Conservation (phyloP, 352 stramenopile species). For the Pythium phragmitis region DNA sequence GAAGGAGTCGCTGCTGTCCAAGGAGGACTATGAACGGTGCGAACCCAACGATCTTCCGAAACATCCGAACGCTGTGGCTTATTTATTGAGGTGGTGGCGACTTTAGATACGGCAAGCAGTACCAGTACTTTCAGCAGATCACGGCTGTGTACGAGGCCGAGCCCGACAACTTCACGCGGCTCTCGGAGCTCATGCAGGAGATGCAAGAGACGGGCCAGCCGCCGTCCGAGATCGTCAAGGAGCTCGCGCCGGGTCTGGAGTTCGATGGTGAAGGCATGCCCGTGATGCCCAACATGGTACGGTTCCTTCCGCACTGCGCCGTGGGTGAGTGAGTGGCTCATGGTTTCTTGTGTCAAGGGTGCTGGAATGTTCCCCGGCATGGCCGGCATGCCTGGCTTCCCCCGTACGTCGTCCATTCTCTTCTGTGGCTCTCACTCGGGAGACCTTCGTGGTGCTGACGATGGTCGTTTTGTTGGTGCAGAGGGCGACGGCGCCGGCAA, state of each 20-base stretch:
- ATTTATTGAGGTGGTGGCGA: neutral
- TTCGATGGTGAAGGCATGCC: constrained; percentile 97
- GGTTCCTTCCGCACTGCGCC: neutral
- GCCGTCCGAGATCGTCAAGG: constrained; percentile 97
- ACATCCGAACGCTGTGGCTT: too few relatives aligned
- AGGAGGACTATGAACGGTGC: constrained; percentile 91
- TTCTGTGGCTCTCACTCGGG: neutral
- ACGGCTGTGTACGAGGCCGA: constrained; percentile 97
- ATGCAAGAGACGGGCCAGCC: constrained; percentile 93
- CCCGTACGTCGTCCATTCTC: constrained; percentile 42
- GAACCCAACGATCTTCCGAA: neutral
- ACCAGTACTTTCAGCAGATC: constrained; percentile 97
- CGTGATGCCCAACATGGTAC: constrained; percentile 93
- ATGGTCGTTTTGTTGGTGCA: constrained; percentile 22
- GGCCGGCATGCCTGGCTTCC: constrained; percentile 77
- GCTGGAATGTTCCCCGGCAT: constrained; percentile 79
- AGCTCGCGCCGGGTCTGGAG: constrained; percentile 97
- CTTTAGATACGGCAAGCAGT: constrained; percentile 93
- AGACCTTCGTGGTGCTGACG: neutral
- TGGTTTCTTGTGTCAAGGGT: constrained; percentile 34
- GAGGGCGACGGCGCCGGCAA: constrained; percentile 53
- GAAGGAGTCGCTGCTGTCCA: constrained; percentile 86
- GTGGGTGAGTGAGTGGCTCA: too few relatives aligned
- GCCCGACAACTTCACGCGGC: constrained; percentile 92
- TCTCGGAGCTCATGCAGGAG: constrained; percentile 98